A percentile compares a stretch with the other conserved stretches of the same genome.
These are phyloP conservation scores for Fusarium sp. DNA, from an alignment of 2,329 filamentous ascomycete genomes.

Conservation along the genomic window DNA sequence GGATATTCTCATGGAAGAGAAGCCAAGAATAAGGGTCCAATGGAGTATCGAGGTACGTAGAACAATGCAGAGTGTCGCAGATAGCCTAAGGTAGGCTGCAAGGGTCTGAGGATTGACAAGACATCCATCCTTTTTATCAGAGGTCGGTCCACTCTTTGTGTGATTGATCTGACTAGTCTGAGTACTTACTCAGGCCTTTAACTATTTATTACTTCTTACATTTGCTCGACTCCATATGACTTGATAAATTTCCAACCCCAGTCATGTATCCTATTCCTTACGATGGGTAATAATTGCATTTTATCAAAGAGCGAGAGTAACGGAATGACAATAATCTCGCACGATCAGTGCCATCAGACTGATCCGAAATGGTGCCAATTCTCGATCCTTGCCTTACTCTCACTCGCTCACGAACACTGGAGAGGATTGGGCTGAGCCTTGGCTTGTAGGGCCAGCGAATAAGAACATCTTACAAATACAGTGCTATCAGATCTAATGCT, in stretches of 20 bases:
- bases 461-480: neutral
- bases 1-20: neutral
- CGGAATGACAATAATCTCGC: neutral
- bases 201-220: neutral
- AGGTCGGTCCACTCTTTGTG: neutral
- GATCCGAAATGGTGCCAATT: neutral
- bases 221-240: neutral
- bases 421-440: neutral
- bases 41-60: neutral
- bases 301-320: neutral
- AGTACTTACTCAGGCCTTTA: neutral
- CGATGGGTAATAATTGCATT: neutral
- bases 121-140: neutral
- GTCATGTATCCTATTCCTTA: neutral
- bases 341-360: neutral
- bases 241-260: neutral
- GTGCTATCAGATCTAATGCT: neutral
- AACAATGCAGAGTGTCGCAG: slow-evolving; percentile 16
- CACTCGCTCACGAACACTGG: neutral
- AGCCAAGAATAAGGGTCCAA: slow-evolving; percentile 25
- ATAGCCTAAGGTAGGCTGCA: neutral
- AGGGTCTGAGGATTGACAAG: neutral
- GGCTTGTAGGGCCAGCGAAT: neutral
- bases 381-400: neutral
- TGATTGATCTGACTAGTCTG: neutral